Evolutionary conservation across 2,329 filamentous ascomycete genomes (phyloP).

Genomic region (Aureobasidium sp.): DNA sequence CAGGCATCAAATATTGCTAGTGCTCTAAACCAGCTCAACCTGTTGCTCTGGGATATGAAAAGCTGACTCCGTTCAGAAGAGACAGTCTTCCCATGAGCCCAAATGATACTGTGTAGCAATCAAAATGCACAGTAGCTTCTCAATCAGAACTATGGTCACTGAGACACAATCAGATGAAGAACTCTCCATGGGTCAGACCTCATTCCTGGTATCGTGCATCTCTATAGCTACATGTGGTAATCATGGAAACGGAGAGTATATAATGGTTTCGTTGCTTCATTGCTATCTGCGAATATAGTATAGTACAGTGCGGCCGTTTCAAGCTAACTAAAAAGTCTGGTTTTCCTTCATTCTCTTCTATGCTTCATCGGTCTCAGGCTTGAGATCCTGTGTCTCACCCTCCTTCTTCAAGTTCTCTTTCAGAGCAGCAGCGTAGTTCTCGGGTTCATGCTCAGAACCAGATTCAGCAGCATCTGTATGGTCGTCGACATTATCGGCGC

Average conservation of each 20-base stretch:
- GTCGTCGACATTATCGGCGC: constrained; percentile 4
- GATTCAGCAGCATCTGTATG: constrained; percentile 3
- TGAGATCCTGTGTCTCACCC: constrained; percentile 15
- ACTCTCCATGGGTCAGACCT: no score
- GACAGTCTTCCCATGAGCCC: no score
- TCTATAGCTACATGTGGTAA: not conserved
- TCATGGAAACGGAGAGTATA: not conserved
- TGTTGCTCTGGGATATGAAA: no score
- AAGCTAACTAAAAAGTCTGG: not conserved
- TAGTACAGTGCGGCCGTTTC: not conserved
- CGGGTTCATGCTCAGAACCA: constrained; percentile 8
- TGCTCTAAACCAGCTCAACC: no score
- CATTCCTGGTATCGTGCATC: not conserved
- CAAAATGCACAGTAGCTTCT: no score
- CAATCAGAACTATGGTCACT: no score
- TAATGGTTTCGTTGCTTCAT: constrained; percentile 2
- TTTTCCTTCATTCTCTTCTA: not conserved
- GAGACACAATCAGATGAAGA: no score
- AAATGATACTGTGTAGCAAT: no score
- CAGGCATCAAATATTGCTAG: no score
- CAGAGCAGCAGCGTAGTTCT: constrained; percentile 12
- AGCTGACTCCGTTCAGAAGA: no score
- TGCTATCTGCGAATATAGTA: constrained; percentile 10
- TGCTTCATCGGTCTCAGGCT: constrained; percentile 8
- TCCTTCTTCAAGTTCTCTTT: constrained; percentile 14